Conservation (phyloP, 2,329 filamentous ascomycete species). For the Teratosphaeria gauchensis region DNA sequence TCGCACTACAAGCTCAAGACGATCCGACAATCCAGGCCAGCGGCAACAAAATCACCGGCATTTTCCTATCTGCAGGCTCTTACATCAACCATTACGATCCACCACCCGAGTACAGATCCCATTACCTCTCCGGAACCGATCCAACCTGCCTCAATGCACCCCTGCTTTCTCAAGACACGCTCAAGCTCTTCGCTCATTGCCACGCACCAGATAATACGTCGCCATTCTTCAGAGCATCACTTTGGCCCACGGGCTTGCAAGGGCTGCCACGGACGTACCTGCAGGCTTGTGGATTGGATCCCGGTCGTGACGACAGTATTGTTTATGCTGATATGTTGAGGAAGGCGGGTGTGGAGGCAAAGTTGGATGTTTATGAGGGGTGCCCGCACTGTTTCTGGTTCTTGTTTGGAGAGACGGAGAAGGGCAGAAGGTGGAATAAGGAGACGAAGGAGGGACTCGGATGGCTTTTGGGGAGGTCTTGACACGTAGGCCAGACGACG, state of each 20-base stretch:
- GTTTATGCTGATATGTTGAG: constrained; percentile 5
- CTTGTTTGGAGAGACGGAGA: constrained; percentile 18
- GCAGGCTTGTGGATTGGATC: constrained; percentile 10
- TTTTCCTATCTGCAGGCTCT: constrained; percentile 32
- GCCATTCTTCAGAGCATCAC: constrained; percentile 3
- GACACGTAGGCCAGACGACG: not conserved
- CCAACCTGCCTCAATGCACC: constrained; percentile 26
- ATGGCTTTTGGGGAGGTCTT: constrained; percentile 18
- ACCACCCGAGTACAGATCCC: not conserved
- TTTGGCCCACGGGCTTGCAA: constrained; percentile 3
- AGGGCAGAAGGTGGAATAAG: constrained; percentile 16
- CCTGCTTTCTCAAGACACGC: constrained; percentile 4
- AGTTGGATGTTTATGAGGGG: constrained; percentile 8
- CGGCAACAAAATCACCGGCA: constrained; percentile 30
- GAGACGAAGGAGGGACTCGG: constrained; percentile 22
- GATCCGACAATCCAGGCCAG: constrained; percentile 29
- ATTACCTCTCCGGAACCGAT: constrained; percentile 27
- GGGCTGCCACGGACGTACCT: constrained; percentile 8
- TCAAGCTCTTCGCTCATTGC: constrained; percentile 6
- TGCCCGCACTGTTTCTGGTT: constrained; percentile 33
- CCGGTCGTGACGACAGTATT: constrained; percentile 10
- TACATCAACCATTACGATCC: constrained; percentile 8
- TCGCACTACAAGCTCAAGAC: constrained; percentile 33
- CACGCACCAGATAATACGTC: constrained; percentile 4
- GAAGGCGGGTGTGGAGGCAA: constrained; percentile 8